A percentile compares a stretch with the other conserved stretches of the same genome.
Conservation (phyloP, 768 basidiomycete species). For the Russula abietina region DNA sequence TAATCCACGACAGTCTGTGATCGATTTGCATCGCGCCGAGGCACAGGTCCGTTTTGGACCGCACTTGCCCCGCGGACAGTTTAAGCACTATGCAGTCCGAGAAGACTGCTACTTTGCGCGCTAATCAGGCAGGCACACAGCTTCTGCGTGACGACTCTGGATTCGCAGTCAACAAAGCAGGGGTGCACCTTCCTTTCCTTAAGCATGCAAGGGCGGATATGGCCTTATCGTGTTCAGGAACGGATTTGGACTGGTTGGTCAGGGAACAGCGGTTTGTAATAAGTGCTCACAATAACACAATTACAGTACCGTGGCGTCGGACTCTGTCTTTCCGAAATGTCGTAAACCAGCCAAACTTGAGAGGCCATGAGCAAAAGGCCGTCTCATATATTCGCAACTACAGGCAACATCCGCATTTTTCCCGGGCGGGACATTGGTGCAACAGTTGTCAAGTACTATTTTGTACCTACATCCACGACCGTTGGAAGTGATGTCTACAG, state of each 20-base stretch:
- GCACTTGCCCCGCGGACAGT: background rate
- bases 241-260: background rate
- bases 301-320: background rate
- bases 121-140: slow-evolving; percentile 9
- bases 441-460: background rate
- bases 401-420: background rate
- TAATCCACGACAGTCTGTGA: background rate
- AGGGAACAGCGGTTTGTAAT: background rate
- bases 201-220: background rate
- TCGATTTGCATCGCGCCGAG: slow-evolving; percentile 1
- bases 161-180: background rate
- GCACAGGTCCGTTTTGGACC: background rate
- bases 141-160: background rate
- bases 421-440: background rate
- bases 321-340: background rate
- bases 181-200: background rate
- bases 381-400: background rate
- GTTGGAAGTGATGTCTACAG: background rate
- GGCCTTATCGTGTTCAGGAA: background rate
- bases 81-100: background rate
- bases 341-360: background rate
- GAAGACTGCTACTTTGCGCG: slow-evolving; percentile 1
- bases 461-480: background rate
- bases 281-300: background rate
- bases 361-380: background rate